Conservation (phyloP, 169 alveolate genomes). For the Babesia sp. region DNA sequence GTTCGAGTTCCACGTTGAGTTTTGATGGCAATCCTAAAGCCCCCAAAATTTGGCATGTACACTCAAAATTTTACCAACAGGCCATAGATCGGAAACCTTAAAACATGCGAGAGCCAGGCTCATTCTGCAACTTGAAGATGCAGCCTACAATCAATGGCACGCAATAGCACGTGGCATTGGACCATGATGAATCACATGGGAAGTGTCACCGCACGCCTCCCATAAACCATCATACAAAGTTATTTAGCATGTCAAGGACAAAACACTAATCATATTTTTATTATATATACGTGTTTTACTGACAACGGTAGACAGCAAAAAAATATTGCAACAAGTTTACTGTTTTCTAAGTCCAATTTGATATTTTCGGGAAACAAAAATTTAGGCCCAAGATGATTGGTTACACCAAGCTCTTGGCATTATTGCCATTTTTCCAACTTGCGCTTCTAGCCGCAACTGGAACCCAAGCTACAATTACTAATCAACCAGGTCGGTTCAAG, state of each 20-base stretch:
- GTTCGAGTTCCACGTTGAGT: not conserved
- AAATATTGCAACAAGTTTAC: not conserved
- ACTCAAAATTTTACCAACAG: no score
- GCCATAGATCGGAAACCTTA: not conserved
- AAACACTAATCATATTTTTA: slow-evolving; percentile 15
- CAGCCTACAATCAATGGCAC: not conserved
- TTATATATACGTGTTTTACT: not conserved
- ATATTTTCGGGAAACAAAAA: not conserved
- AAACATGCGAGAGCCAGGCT: not conserved
- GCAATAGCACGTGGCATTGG: not conserved
- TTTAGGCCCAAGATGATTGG: slow-evolving; percentile 18
- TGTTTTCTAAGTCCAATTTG: not conserved
- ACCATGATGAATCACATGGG: slow-evolving; percentile 29
- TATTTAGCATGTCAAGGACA: not conserved
- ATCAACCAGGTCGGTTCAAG: not conserved
- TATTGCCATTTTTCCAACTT: not conserved
- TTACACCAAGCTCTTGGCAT: not conserved
- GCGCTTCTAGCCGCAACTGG: not conserved
- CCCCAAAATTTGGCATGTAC: no score
- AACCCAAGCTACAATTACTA: not conserved
- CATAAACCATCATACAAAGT: not conserved
- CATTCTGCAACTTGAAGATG: not conserved
- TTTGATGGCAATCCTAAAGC: not conserved
- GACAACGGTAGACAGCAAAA: not conserved
- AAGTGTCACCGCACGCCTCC: slow-evolving; percentile 16